Evolutionary conservation across 352 stramenopile genomes (phyloP).

Genomic region (Globisporangium radiosum): DNA sequence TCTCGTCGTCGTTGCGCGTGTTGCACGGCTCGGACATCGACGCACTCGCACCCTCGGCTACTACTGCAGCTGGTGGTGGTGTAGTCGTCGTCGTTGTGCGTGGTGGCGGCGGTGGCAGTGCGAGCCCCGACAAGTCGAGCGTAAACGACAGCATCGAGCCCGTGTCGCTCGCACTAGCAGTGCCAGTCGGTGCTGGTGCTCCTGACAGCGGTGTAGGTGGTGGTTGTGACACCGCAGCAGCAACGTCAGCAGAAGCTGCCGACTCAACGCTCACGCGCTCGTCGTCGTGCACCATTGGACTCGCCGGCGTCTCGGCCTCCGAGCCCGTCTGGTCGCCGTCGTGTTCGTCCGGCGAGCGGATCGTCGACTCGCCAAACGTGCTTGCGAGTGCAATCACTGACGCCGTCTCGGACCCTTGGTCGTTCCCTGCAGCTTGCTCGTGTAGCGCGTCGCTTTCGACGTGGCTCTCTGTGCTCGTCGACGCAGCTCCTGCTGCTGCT

Average conservation of each 20-base stretch:
- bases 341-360: constrained; percentile 60
- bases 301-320: constrained; percentile 28
- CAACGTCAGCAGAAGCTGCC: constrained; percentile 23
- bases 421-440: constrained; percentile 18
- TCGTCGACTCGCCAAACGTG: constrained; percentile 72
- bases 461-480: background rate
- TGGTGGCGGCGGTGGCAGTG: constrained; percentile 13
- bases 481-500: background rate
- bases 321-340: constrained; percentile 45
- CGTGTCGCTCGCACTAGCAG: background rate
- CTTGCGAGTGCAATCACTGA: constrained; percentile 81
- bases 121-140: constrained; percentile 63
- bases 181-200: background rate
- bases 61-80: background rate
- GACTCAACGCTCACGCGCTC: constrained; percentile 11
- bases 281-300: constrained; percentile 18
- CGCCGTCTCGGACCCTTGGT: constrained; percentile 43
- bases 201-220: too few species aligned
- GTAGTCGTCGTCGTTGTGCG: background rate
- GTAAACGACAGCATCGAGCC: constrained; percentile 79
- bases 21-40: background rate
- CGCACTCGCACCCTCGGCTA: background rate
- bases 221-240: constrained; percentile 4
- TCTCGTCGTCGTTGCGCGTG: constrained; percentile 12
- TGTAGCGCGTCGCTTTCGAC: background rate